Percentiles rank a stretch among this genome's conserved stretches.
Conservation (phyloP, 148 eudicot genomes). For the Salicornia ramosissima region DNA sequence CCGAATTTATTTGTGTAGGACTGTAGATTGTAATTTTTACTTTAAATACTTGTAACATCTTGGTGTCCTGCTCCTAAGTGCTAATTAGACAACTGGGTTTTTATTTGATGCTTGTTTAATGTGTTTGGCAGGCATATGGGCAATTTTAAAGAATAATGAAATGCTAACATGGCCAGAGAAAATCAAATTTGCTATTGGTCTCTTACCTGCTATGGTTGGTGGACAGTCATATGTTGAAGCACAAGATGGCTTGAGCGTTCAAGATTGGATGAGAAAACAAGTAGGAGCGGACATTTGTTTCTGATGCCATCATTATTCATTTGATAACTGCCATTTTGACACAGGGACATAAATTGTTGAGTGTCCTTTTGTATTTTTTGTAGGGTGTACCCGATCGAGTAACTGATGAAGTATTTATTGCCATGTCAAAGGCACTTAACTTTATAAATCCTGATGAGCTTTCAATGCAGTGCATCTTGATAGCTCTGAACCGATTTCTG, state of each 20-base stretch:
- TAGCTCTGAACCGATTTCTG: slow-evolving; percentile 92
- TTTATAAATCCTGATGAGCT: slow-evolving; percentile 98
- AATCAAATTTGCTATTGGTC: slow-evolving; percentile 93
- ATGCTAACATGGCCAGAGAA: slow-evolving; percentile 99
- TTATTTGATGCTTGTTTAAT: slow-evolving; percentile 10
- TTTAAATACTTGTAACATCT: not conserved
- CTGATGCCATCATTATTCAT: not conserved
- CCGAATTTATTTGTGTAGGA: not conserved
- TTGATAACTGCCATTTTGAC: slow-evolving; percentile 6
- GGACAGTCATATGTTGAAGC: slow-evolving; percentile 97
- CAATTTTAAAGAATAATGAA: slow-evolving; percentile 91
- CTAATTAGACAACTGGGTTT: not conserved
- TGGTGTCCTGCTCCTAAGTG: not conserved
- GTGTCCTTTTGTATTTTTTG: slow-evolving; percentile 14
- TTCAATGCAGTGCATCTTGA: slow-evolving; percentile 97
- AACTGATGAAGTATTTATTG: slow-evolving; percentile 93
- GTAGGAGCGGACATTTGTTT: slow-evolving; percentile 36
- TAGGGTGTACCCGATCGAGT: slow-evolving; percentile 97
- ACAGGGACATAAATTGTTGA: slow-evolving; percentile 10
- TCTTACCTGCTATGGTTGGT: slow-evolving; percentile 92
- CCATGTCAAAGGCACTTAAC: slow-evolving; percentile 99
- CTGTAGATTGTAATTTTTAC: not conserved
- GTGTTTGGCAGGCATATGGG: slow-evolving; percentile 69
- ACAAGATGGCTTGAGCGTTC: slow-evolving; percentile 87
- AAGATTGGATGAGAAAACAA: slow-evolving; percentile 98